Evolutionary conservation across 192 early-diverging fungal genomes (phyloP), one percentile per base, ranked within the genome.

Genomic region (Coemansia sp.): DNA sequence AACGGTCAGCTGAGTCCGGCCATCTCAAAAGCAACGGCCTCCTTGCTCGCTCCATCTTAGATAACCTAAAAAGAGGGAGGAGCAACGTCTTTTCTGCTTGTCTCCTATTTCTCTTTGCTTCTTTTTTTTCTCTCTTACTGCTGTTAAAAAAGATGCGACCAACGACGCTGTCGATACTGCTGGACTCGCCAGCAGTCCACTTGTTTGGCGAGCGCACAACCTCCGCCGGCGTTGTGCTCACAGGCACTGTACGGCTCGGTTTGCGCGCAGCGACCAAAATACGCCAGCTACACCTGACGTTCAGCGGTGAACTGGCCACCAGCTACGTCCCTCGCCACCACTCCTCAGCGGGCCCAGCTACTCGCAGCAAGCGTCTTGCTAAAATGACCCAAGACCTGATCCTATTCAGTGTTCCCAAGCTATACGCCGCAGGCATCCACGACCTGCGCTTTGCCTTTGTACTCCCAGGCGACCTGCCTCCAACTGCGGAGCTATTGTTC

Each of bases 171-270:
- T 18, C 58, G n/a, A 66, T 72, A 25, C 21, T 41, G 37, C 60
- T 66, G 14, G 64, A 72, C 26, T 36, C 59, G n/a, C 70, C 72
- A 43, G 26, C 34, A 21, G 55, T 68, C 10, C 28, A 63, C 50
- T 39, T 75, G 57, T 61, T 39, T 52, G 66, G 73, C 47, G 67
- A 75, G 20, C 66, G 64, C 31, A 60, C 25, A 42, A 33, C 34
- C 4, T 64, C 69, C 1, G 43, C 64, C 10, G 64, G 64, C 6
- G 43, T 48, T 37, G 25, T 62, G 16, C 50, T 72, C 13, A 43
- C 70, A 0, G 70, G 70, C 59, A 36, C 11, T 3, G 63, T 72
- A n/a, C 26, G 42, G 18, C 35, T 72, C 43, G 16, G 25, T 3
- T 8, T 72, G 14, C 64, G 52, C 43, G 45, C 33, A 41, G 41